Base-by-base conservation (phyloP, 768 basidiomycete genomes). In the Gymnopilus junonius region DNA sequence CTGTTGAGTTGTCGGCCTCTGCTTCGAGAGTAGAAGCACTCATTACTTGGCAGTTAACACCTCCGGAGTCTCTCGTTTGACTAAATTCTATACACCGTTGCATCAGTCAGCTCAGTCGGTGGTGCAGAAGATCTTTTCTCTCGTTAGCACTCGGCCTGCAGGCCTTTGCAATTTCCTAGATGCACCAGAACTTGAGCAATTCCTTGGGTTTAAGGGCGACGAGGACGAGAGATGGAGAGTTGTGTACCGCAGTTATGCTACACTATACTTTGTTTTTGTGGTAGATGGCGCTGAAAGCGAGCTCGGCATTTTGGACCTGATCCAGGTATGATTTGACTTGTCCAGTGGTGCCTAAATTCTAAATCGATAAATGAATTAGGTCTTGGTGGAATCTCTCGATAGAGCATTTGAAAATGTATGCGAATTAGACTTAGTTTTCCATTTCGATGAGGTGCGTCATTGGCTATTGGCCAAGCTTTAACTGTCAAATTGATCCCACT, bases 341-440 rank as follows among this genome's bases (percentile, higher is more conserved):
- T 27, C 37, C 43, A 20, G 32, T 25, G 39, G 17, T 34, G n/a
- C 35, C 43, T 39, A 2, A n/a, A 20, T 39, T 25, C 39, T 54
- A 45, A 15, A 27, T 35, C 27, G 25, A 63, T 54, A 37, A 55
- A 20, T 37, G n/a, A 21, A 61, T 10, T 65, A 96, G 96, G 97
- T 99, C 17, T 95, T 99, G 71, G 97, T 99, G 61, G 97, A 99
- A 79, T 91, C 94, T 3, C 83, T 99, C 35, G 97, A 99, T 76
- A 83, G 95, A 37, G 89, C 94, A 15, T 99, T 99, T 73, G 95
- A 97, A 80, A 99, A 98, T 71, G 97, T 99, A 0, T 99, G 97
- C 77, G 97, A 99, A 75, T 82, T 99, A 46, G 97, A 99, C 75
- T 84, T 99, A 12, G 96, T 99, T 55, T 99, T 99, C 75, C 96